Conservation (phyloP, 2,329 filamentous ascomycete species). For the Trichoderma cornu-damae region DNA sequence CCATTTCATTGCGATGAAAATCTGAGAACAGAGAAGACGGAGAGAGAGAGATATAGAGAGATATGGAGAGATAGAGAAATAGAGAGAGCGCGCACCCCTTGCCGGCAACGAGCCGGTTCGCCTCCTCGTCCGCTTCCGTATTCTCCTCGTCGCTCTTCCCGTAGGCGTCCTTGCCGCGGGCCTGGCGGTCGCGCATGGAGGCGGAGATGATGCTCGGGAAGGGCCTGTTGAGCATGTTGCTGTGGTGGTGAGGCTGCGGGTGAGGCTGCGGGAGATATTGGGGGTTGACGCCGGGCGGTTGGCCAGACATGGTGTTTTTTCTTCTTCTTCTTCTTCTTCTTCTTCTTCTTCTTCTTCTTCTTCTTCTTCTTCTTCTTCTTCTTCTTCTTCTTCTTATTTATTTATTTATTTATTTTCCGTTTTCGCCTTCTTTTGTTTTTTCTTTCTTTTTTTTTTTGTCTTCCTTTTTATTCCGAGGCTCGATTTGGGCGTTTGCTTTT, state of each 20-base stretch:
- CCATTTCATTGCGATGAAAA: no score
- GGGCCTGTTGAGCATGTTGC: slow-evolving; percentile 26
- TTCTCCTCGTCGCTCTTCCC: slow-evolving; percentile 23
- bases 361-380: not conserved
- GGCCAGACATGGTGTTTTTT: not conserved
- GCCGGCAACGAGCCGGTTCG: not conserved
- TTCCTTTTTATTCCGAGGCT: no score
- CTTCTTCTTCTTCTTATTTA: not conserved
- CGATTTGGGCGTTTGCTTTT: no score
- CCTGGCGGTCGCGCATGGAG: slow-evolving; percentile 54
- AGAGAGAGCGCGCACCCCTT: not conserved
- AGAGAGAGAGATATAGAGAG: no score
- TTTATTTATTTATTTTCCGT: no score
- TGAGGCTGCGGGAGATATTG: not conserved
- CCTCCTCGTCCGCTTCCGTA: slow-evolving; percentile 29
- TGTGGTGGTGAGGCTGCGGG: not conserved
- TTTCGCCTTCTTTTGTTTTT: no score
- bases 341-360: not conserved
- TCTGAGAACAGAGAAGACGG: no score
- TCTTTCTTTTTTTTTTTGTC: no score
- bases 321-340: not conserved
- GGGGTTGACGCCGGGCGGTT: not conserved
- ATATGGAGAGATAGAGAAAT: no score
- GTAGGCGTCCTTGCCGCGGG: slow-evolving; percentile 54
- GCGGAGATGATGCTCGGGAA: slow-evolving; percentile 40